phyloP scores from a whole-genome alignment of 352 stramenopile species.

The Globisporangium cylindrosporum region DNA sequence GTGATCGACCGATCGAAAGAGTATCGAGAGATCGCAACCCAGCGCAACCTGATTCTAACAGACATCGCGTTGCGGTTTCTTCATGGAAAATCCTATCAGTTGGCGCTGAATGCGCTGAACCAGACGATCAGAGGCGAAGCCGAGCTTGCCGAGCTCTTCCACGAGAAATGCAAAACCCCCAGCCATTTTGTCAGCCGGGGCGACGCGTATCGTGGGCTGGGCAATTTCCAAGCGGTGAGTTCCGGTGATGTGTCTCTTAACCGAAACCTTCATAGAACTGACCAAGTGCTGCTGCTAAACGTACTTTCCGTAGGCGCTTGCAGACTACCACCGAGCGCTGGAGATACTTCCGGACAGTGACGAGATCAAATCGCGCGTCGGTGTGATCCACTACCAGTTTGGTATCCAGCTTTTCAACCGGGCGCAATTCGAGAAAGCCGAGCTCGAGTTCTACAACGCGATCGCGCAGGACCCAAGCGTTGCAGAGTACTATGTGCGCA shows the following conservation, averaged over 20 bases:
- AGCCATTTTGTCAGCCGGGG: slow-evolving; percentile 67
- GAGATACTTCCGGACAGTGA: slow-evolving; percentile 50
- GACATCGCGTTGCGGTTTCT: slow-evolving; percentile 65
- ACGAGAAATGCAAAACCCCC: slow-evolving; percentile 41
- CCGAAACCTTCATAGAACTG: background rate
- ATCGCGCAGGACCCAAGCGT: slow-evolving; percentile 57
- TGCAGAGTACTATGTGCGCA: slow-evolving; percentile 61
- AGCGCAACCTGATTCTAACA: slow-evolving; percentile 75
- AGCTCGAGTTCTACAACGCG: slow-evolving; percentile 64
- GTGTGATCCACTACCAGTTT: slow-evolving; percentile 81
- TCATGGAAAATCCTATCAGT: slow-evolving; percentile 51
- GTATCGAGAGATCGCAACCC: slow-evolving; percentile 61
- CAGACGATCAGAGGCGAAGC: slow-evolving; percentile 62
- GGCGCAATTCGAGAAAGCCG: slow-evolving; percentile 66
- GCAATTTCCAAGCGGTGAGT: slow-evolving; percentile 68
- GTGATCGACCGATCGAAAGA: slow-evolving; percentile 40
- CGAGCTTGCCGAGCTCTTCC: slow-evolving; percentile 44
- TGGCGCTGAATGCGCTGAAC: slow-evolving; percentile 80
- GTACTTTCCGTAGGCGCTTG: slow-evolving; percentile 41
- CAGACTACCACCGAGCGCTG: slow-evolving; percentile 73
- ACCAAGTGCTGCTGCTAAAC: background rate
- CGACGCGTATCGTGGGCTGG: slow-evolving; percentile 68
- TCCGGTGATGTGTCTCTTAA: background rate
- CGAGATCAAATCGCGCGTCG: slow-evolving; percentile 58
- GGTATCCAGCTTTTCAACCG: slow-evolving; percentile 77